phyloP scores from a whole-genome alignment of 2,329 filamentous ascomycete genomes.

The Botryosphaeria dothidea region DNA sequence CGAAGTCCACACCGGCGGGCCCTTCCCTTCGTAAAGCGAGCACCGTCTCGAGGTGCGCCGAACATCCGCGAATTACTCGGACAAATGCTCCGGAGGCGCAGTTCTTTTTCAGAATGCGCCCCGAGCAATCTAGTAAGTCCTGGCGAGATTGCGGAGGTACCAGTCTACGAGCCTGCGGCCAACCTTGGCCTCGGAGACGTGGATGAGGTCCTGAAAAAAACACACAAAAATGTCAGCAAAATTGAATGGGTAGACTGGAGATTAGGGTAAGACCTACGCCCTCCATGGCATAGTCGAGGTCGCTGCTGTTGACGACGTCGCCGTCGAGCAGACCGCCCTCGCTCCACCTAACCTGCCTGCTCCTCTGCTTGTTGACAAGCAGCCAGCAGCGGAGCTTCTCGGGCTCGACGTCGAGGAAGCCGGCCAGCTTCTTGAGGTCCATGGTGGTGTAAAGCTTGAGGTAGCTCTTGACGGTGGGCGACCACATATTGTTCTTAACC shows the following conservation, averaged over 20 bases:
- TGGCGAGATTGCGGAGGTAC: slow-evolving; percentile 95
- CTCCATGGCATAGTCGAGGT: slow-evolving; percentile 96
- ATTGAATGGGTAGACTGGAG: neutral
- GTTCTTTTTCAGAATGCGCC: neutral
- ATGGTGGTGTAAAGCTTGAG: slow-evolving; percentile 99
- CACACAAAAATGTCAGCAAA: neutral
- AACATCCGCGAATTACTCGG: too few relatives aligned
- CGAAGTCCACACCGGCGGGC: neutral
- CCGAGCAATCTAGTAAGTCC: slow-evolving; percentile 71
- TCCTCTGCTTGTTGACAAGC: slow-evolving; percentile 97
- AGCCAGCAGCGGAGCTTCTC: slow-evolving; percentile 93
- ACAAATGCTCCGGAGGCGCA: too few relatives aligned
- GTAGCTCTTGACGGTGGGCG: slow-evolving; percentile 96
- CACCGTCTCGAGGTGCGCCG: neutral
- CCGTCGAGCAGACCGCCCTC: slow-evolving; percentile 89
- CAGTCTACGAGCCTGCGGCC: slow-evolving; percentile 96
- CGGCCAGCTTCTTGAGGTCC: slow-evolving; percentile 96
- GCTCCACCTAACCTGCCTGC: slow-evolving; percentile 91
- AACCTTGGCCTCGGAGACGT: slow-evolving; percentile 98
- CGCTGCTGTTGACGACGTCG: slow-evolving; percentile 88
- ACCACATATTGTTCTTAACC: slow-evolving; percentile 99
- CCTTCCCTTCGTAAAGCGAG: neutral
- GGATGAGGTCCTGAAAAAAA: slow-evolving; percentile 76
- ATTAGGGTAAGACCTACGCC: slow-evolving; percentile 62
- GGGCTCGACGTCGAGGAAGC: slow-evolving; percentile 95